phyloP scores from a whole-genome alignment of 2,329 filamentous ascomycete species.

The Leptoxyphium fumago region DNA sequence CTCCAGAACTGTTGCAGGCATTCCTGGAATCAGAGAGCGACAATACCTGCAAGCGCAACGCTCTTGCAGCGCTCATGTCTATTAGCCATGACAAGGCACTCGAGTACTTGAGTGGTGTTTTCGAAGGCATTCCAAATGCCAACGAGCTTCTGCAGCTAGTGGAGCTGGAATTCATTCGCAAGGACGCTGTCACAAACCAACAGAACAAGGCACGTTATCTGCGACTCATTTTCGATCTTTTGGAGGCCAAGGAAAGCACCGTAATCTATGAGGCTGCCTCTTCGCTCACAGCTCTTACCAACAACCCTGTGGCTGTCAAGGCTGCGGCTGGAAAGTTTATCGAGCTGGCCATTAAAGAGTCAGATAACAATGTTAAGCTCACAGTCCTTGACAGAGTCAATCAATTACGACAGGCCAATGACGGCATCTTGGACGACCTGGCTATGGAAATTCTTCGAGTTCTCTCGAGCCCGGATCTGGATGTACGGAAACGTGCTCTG shows the following conservation, averaged over 20 bases:
- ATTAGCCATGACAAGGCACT: slow-evolving; percentile 91
- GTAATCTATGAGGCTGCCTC: slow-evolving; percentile 97
- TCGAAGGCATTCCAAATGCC: slow-evolving; percentile 85
- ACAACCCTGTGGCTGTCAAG: slow-evolving; percentile 94
- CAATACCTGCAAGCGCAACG: slow-evolving; percentile 93
- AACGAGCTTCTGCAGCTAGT: slow-evolving; percentile 88
- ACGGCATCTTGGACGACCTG: slow-evolving; percentile 81
- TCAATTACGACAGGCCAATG: slow-evolving; percentile 71
- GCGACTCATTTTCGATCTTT: slow-evolving; percentile 85
- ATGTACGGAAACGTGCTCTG: slow-evolving; percentile 84
- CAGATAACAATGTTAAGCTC: slow-evolving; percentile 98
- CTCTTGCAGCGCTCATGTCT: slow-evolving; percentile 76
- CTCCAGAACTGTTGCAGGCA: slow-evolving; percentile 73
- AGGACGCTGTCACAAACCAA: slow-evolving; percentile 86
- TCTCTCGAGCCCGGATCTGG: slow-evolving; percentile 86
- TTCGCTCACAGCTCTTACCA: slow-evolving; percentile 82
- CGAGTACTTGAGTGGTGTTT: slow-evolving; percentile 72
- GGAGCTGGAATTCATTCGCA: slow-evolving; percentile 93
- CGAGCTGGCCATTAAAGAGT: slow-evolving; percentile 90
- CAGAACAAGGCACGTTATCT: slow-evolving; percentile 94
- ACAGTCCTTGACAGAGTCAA: slow-evolving; percentile 94
- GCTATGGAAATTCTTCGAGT: slow-evolving; percentile 96
- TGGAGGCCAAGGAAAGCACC: slow-evolving; percentile 84
- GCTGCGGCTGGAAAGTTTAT: slow-evolving; percentile 93
- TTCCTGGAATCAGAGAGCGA: slow-evolving; percentile 89